Evolutionary conservation across 2,329 filamentous ascomycete genomes (phyloP).

Genomic region (Colletotrichum tropicicola): DNA sequence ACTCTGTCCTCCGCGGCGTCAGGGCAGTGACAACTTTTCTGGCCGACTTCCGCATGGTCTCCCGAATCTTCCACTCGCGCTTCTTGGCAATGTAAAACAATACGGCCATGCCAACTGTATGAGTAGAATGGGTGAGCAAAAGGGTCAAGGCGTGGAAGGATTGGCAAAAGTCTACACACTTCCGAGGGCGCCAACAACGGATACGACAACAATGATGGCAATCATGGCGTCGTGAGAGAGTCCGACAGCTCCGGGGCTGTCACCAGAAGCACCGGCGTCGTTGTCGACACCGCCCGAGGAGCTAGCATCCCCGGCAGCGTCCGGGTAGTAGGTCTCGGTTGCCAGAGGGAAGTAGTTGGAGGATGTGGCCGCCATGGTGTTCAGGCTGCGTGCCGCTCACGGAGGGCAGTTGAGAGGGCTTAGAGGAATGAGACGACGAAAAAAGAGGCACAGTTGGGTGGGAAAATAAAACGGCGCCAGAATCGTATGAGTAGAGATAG

Average conservation of each 20-base stretch:
- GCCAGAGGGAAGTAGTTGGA: constrained; percentile 51
- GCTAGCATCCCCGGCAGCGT: constrained; percentile 42
- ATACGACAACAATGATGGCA: constrained; percentile 79
- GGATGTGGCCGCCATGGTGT: constrained; percentile 50
- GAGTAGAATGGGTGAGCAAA: not conserved
- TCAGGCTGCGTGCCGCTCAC: constrained; percentile 3
- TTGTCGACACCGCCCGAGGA: constrained; percentile 53
- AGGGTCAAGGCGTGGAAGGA: not conserved
- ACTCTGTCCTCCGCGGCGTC: constrained; percentile 69
- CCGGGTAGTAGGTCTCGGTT: constrained; percentile 48
- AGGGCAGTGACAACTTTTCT: constrained; percentile 68
- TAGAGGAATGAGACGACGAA: not conserved
- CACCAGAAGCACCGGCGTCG: constrained; percentile 73
- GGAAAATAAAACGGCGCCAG: constrained; percentile 14
- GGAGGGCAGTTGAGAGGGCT: not conserved
- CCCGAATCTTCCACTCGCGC: constrained; percentile 81
- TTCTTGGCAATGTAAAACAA: constrained; percentile 87
- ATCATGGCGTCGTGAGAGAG: constrained; percentile 76
- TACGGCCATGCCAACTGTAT: constrained; percentile 67
- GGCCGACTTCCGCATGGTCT: constrained; percentile 75
- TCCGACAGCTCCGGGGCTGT: constrained; percentile 65
- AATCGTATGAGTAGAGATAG: constrained; percentile 27
- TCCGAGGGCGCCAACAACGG: constrained; percentile 72
- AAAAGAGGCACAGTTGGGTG: not conserved
- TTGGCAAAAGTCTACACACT: constrained; percentile 62